A percentile compares a stretch with the other conserved stretches of the same genome.
Evolutionary conservation across 106 monocot species (phyloP).

Genomic region (Ottelia alismoides): DNA sequence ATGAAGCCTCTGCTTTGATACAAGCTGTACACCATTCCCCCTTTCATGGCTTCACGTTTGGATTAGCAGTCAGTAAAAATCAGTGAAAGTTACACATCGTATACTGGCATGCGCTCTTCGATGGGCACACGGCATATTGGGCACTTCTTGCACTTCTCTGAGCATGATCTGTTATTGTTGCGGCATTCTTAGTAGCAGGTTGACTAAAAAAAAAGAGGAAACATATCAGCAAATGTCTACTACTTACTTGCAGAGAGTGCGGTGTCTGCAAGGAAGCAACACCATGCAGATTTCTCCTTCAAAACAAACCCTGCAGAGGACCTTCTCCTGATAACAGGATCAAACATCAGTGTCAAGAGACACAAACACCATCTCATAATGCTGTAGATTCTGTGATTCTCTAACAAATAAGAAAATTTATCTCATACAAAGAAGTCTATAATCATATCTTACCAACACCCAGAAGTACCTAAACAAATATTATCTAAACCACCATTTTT

Average conservation of each 20-base stretch:
- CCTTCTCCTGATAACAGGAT: constrained; percentile 51
- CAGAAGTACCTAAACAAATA: too few species aligned
- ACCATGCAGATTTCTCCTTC: constrained; percentile 85
- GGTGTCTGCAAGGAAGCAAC: constrained; percentile 73
- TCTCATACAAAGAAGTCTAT: too few species aligned
- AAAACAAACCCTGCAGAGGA: constrained; percentile 69
- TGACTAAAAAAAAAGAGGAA: neutral
- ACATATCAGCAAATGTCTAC: neutral
- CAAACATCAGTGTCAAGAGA: too few species aligned
- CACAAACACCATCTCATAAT: too few species aligned
- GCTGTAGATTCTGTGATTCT: too few species aligned
- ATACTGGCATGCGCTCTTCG: constrained; percentile 62
- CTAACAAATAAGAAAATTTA: too few species aligned
- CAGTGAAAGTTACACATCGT: constrained; percentile 27
- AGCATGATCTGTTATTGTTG: constrained; percentile 16
- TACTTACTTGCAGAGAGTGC: constrained; percentile 77
- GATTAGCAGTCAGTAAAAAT: too few species aligned
- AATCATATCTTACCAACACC: too few species aligned
- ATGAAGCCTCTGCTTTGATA: too few species aligned
- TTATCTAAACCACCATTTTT: too few species aligned
- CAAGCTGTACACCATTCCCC: too few species aligned
- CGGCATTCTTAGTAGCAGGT: neutral
- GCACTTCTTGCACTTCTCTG: constrained; percentile 65
- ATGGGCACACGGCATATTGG: constrained; percentile 50
- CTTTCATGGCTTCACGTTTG: too few species aligned